phyloP scores from a whole-genome alignment of 768 basidiomycete species.

The Tulasnella sp. region DNA sequence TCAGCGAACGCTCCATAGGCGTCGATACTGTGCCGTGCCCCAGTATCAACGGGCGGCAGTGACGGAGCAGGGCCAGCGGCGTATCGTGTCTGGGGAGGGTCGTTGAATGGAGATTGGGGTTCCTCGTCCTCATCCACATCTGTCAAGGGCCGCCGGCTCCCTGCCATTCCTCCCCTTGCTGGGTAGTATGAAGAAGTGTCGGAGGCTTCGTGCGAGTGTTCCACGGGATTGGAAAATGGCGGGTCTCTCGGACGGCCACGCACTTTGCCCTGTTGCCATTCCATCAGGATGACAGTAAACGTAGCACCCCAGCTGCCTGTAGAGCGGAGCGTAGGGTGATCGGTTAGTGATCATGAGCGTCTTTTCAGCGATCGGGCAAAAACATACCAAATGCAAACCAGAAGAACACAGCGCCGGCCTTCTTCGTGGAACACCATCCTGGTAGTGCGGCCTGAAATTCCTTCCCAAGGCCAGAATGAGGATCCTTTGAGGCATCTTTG shows the following conservation, averaged over 20 bases:
- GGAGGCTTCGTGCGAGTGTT: constrained; percentile 23
- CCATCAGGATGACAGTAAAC: constrained; percentile 50
- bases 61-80: constrained; percentile 24
- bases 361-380: too few species aligned
- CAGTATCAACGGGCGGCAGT: constrained; percentile 8
- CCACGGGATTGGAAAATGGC: constrained; percentile 56
- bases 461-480: constrained; percentile 56
- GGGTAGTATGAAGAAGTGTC: constrained; percentile 16
- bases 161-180: neutral
- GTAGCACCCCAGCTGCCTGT: constrained; percentile 69
- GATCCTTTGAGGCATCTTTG: constrained; percentile 74
- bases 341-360: constrained; percentile 16
- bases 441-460: constrained; percentile 53
- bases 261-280: constrained; percentile 65
- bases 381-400: constrained; percentile 71
- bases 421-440: constrained; percentile 88
- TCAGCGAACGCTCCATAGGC: constrained; percentile 87
- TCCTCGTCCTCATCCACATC: constrained; percentile 42
- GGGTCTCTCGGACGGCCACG: constrained; percentile 48
- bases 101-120: constrained; percentile 29
- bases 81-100: constrained; percentile 25
- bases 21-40: constrained; percentile 59
- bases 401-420: constrained; percentile 80
- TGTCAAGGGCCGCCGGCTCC: neutral
- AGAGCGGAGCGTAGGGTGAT: too few species aligned